Evolutionary conservation across 1,139 yeast genomes (phyloP).

Genomic region (Magnusiomyces ingens): DNA sequence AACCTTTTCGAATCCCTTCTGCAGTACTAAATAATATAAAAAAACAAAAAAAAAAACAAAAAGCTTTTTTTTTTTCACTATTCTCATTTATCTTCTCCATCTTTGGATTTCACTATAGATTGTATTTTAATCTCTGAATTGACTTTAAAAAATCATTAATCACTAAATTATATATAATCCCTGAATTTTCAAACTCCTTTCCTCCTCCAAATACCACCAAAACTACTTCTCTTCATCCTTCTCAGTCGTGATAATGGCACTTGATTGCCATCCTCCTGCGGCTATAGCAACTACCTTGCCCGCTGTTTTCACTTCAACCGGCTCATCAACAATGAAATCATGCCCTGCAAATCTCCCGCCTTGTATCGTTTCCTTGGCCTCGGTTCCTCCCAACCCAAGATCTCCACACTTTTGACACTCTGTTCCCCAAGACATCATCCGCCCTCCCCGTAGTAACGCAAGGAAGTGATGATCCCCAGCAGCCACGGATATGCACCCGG

Average conservation of each 20-base stretch:
- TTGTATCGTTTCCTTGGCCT: slow-evolving; percentile 25
- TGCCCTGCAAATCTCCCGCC: slow-evolving; percentile 33
- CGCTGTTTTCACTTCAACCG: slow-evolving; percentile 36
- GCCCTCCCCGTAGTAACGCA: slow-evolving; percentile 56
- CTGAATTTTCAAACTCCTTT: not conserved
- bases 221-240: not conserved
- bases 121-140: no score
- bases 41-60: not conserved
- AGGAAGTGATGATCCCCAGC: slow-evolving; percentile 71
- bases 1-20: not conserved
- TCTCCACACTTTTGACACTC: slow-evolving; percentile 63
- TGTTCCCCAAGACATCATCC: slow-evolving; percentile 62
- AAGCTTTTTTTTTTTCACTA: not conserved
- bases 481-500: slow-evolving; percentile 49
- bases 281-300: slow-evolving; percentile 48
- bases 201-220: not conserved
- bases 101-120: no score
- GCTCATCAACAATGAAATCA: slow-evolving; percentile 41
- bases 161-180: not conserved
- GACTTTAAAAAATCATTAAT: not conserved
- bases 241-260: slow-evolving; percentile 41
- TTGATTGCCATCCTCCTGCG: slow-evolving; percentile 82
- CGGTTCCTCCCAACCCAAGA: slow-evolving; percentile 54
- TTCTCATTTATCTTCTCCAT: no score
- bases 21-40: not conserved